Conservation (phyloP, 345 rosid genomes). For the Brassica cretica region DNA sequence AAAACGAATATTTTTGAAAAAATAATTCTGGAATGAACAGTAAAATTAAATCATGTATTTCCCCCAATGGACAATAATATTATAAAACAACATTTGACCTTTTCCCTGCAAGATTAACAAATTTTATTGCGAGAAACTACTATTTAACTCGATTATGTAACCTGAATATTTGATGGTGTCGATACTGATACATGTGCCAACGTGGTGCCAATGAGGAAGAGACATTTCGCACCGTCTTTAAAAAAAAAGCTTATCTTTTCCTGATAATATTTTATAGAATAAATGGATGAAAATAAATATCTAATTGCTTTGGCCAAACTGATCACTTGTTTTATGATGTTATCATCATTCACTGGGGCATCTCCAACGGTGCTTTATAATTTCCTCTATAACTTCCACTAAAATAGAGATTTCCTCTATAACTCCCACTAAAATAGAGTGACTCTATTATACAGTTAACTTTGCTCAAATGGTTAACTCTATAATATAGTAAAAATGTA, state of each 20-base stretch:
- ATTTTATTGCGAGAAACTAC: no score
- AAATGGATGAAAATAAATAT: slow-evolving; percentile 26
- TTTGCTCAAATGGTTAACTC: no score
- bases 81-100: not conserved
- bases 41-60: not conserved
- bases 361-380: no score
- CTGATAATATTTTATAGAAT: slow-evolving; percentile 19
- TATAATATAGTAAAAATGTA: no score
- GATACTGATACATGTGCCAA: not conserved
- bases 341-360: not conserved
- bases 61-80: not conserved
- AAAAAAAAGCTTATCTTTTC: slow-evolving; percentile 24
- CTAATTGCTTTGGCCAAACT: slow-evolving; percentile 12
- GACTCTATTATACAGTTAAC: no score
- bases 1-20: not conserved
- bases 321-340: slow-evolving; percentile 22
- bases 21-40: not conserved
- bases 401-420: no score
- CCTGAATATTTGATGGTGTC: not conserved
- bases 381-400: no score
- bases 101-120: not conserved
- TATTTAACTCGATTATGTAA: not conserved
- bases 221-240: slow-evolving; percentile 30
- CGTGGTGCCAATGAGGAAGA: not conserved
- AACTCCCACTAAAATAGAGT: no score